Conservation (phyloP, 2,329 filamentous ascomycete genomes). For the Fusarium brachygibbosum region DNA sequence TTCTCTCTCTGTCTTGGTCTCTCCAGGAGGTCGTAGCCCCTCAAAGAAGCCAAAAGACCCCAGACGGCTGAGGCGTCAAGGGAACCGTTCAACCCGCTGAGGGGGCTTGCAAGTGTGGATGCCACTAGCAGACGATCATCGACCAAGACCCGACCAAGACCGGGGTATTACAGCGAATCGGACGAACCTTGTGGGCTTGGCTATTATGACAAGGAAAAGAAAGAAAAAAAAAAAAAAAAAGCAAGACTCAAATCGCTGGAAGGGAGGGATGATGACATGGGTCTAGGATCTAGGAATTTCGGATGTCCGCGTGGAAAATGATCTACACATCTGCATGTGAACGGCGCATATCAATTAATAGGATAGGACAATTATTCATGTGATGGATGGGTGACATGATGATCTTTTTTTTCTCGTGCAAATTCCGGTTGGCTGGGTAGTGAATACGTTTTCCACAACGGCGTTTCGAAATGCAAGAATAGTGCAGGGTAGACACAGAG, state of each 20-base stretch:
- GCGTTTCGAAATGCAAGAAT: conserved; percentile 1
- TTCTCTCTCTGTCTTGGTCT: neutral
- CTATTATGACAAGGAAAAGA: neutral
- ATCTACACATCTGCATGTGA: conserved; percentile 21
- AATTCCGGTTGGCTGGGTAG: conserved; percentile 5
- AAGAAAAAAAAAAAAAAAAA: neutral
- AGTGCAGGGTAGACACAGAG: conserved; percentile 21
- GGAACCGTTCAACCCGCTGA: conserved; percentile 5
- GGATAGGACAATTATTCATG: neutral
- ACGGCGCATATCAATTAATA: conserved; percentile 14
- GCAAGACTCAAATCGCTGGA: conserved; percentile 3
- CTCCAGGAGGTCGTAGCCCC: neutral
- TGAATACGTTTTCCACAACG: conserved; percentile 6
- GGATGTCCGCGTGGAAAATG: neutral
- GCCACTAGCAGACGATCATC: conserved; percentile 26
- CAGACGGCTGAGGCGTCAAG: conserved; percentile 34
- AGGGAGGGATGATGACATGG: conserved; percentile 5
- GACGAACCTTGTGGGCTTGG: neutral
- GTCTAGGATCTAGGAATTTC: conserved; percentile 3
- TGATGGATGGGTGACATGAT: neutral
- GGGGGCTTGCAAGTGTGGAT: conserved; percentile 11
- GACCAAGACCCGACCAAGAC: neutral
- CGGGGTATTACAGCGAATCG: conserved; percentile 16
- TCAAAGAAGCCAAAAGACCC: conserved; percentile 1
- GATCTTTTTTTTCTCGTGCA: neutral